These are phyloP conservation scores for Wickerhamia fluorescens DNA, from an alignment of 805 yeast genomes.

Conservation along the genomic window DNA sequence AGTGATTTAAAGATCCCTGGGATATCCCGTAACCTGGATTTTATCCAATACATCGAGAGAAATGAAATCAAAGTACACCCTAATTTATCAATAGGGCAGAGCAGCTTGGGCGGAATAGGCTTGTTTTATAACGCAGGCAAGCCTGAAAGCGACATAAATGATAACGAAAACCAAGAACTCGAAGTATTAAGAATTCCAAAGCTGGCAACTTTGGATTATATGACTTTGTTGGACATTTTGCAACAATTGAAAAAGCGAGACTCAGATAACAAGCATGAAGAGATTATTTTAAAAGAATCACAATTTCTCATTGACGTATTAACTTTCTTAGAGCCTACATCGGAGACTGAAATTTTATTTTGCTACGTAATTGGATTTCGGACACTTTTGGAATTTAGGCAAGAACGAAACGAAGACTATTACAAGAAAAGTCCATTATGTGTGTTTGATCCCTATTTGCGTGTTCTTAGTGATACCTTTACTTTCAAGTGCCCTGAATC, in stretches of 20 bases:
- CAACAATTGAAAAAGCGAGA: conserved; percentile 13
- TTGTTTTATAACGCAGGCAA: conserved; percentile 11
- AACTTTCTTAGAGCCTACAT: conserved; percentile 14
- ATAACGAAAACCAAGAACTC: conserved; percentile 4
- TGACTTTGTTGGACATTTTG: conserved; percentile 12
- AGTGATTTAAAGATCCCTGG: conserved; percentile 3
- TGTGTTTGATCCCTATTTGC: conserved; percentile 21
- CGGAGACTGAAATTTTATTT: conserved; percentile 22
- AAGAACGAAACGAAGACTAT: conserved; percentile 1
- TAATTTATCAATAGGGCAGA: conserved; percentile 10
- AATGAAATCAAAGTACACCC: conserved; percentile 10
- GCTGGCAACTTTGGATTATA: conserved; percentile 11
- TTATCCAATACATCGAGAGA: conserved; percentile 1
- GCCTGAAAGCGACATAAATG: too few species aligned
- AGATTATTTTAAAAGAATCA: conserved; percentile 8
- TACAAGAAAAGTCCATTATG: conserved; percentile 13
- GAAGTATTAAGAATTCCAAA: conserved; percentile 8
- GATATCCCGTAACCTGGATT: background rate
- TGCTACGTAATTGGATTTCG: conserved; percentile 19
- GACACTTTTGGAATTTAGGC: conserved; percentile 2
- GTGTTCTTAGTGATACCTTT: conserved; percentile 23
- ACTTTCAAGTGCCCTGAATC: conserved; percentile 9
- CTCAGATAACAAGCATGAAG: background rate
- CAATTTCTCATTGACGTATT: conserved; percentile 15
- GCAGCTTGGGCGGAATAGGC: conserved; percentile 28